Base-by-base conservation (phyloP, 345 rosid genomes). In the Geranium brycei region DNA sequence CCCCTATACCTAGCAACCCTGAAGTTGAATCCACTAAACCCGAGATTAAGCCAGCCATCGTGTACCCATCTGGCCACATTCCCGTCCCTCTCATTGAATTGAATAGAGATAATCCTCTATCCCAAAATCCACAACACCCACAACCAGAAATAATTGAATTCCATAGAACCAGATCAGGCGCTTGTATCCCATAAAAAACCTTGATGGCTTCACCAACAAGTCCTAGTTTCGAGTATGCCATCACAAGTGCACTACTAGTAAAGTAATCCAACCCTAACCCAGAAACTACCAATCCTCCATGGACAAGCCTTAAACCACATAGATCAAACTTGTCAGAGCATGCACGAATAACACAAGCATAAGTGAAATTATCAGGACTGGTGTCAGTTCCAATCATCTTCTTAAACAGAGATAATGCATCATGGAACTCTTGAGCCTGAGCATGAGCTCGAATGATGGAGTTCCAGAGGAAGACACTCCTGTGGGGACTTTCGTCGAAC, bases 391-490 rank as follows among this genome's bases (percentile, higher is more conserved):
- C 63, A 51, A 83, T 76, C 95, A 90, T 90, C 14, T 8, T 58
- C 17, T 62, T 64, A 59, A 82, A 87, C 31, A 87, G 73, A 0
- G 72, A 76, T 0, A 67, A 68, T 10, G 82, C 82, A 13, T 61
- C 71, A 31, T 57, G 23, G 53, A 81, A 78, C n/a, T 58, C 63
- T 62, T 75, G 68, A 15, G 69, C 73, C 72, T 74, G 79, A 1
- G 96, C 95, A 47, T 82, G 77, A 62, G 87, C 95, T 18, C 96
- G 87, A 69, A 92, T 81, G 13, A 84, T 74, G 66, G 95, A 79
- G 73, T 87, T 87, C 98, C 96, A 89, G 18, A 87, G 85, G 81
- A 79, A 92, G 67, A 92, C 81, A 58, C 90, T 90, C 72, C 84
- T 79, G 7, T 76, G 79, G 35, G 86, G 87, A 71, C 72, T 81